Evolutionary conservation across 805 yeast genomes (phyloP).

Genomic region (Clavispora fructus): DNA sequence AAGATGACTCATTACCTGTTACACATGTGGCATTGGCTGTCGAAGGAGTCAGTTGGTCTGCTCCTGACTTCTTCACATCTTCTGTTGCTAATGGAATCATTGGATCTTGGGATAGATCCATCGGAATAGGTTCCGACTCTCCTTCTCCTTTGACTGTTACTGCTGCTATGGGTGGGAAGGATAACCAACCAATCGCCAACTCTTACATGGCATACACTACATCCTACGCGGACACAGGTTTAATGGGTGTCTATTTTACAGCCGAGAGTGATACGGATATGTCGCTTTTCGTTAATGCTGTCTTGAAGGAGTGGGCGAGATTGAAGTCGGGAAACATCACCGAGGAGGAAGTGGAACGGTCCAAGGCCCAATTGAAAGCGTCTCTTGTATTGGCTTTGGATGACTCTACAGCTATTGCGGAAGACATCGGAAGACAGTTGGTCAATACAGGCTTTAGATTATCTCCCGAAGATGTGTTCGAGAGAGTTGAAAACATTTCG

Average conservation of each 20-base stretch:
- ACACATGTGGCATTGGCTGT: slow-evolving; percentile 91
- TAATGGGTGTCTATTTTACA: slow-evolving; percentile 94
- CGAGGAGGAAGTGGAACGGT: slow-evolving; percentile 84
- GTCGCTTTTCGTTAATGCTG: slow-evolving; percentile 64
- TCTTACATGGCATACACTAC: slow-evolving; percentile 96
- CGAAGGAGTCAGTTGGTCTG: slow-evolving; percentile 98
- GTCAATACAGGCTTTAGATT: slow-evolving; percentile 86
- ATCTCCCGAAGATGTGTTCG: slow-evolving; percentile 68
- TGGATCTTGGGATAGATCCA: slow-evolving; percentile 95
- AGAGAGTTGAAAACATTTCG: slow-evolving; percentile 70
- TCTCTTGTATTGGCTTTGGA: slow-evolving; percentile 84
- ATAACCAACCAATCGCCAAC: slow-evolving; percentile 70
- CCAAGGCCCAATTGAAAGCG: slow-evolving; percentile 93
- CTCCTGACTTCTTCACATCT: slow-evolving; percentile 92
- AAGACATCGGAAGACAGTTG: slow-evolving; percentile 94
- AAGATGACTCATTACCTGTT: slow-evolving; percentile 76
- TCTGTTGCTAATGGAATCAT: slow-evolving; percentile 94
- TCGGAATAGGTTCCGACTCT: slow-evolving; percentile 76
- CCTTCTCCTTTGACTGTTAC: slow-evolving; percentile 82
- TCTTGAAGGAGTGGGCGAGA: slow-evolving; percentile 84
- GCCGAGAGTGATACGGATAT: slow-evolving; percentile 70
- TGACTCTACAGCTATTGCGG: slow-evolving; percentile 94
- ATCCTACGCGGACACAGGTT: slow-evolving; percentile 93
- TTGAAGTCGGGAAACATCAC: slow-evolving; percentile 72
- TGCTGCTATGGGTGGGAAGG: slow-evolving; percentile 52